Conservation (phyloP, 768 basidiomycete species). For the Phaeotremella fagi region DNA sequence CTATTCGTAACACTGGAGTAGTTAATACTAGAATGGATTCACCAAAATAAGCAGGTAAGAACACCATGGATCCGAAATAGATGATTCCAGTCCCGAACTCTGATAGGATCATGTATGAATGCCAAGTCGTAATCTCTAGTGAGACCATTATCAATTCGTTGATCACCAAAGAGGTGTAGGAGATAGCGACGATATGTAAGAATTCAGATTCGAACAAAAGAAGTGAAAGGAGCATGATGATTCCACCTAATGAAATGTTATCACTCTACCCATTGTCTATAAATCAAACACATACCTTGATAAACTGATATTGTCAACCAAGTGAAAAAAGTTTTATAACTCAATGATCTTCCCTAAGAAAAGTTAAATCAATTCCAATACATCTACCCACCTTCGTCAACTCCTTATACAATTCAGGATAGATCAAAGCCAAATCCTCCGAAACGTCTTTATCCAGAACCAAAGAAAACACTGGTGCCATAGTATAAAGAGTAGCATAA, state of each 20-base stretch:
- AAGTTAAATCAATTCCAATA: background rate
- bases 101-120: constrained; percentile 87
- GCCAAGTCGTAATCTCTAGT: constrained; percentile 97
- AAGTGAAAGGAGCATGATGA: constrained; percentile 97
- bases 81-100: constrained; percentile 82
- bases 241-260: constrained; percentile 60
- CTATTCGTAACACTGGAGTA: background rate
- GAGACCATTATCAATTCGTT: constrained; percentile 99
- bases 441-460: constrained; percentile 94
- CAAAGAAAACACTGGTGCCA: constrained; percentile 96
- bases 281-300: constrained; percentile 61
- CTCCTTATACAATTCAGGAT: constrained; percentile 97
- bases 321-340: constrained; percentile 96
- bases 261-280: background rate
- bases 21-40: constrained; percentile 33
- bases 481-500: constrained; percentile 92
- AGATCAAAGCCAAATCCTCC: constrained; percentile 87
- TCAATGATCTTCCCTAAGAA: constrained; percentile 80
- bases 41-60: constrained; percentile 98
- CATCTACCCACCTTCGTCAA: constrained; percentile 69
- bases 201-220: constrained; percentile 96
- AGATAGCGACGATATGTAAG: constrained; percentile 95
- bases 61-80: constrained; percentile 84
- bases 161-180: constrained; percentile 88
- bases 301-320: constrained; percentile 98